Base-by-base conservation (phyloP, 306 rosid species). In the Spatholobus suberectus region DNA sequence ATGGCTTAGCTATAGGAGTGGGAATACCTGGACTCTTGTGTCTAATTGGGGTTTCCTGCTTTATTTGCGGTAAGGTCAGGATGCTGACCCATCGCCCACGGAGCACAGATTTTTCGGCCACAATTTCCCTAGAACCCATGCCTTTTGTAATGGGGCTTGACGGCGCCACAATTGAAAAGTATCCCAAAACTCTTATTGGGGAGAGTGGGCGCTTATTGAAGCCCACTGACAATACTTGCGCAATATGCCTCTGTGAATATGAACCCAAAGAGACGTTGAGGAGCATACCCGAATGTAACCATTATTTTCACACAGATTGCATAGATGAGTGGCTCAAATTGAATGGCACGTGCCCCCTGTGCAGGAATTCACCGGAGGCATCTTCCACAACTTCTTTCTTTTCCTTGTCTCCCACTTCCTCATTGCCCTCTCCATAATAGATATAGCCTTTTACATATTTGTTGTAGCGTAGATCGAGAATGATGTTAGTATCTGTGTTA, bases 321-420 rank as follows among this genome's bases (percentile, higher is more conserved):
- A 82, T 95, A 9, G 97, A 95, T 29, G 91, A 90, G 32, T 95
- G 98, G 97, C 97, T 95, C 29, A 90, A 72, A 73, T 70, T 90
- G 88, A 93, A 91, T 24, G 90, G 84, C 17, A 88, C 98, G 0
- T 95, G 98, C 26, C 98, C 97, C 0, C 29, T 95, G 0, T 95
- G 98, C 38, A 81, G 97, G 12, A 93, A 88, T 62, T 90, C 95
- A 1, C 97, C 97, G 0, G 88, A 86, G 4, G 47, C 66, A 0
- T 85, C 90, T 14, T 76, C 89, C 2, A 6, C 85, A 8, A 38
- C 87, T 10, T 78, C 88, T 12, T 75, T 65, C 37, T 66, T 84
- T 4, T 85, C 91, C 2, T 29, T 84, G 0, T 83, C 89, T 0
- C 32, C 54, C 10, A 71, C 87, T 5, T 77, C 87, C 0, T 81